These are phyloP conservation scores for Fusarium azukiicola DNA, from an alignment of 2,329 filamentous ascomycete species.

Conservation along the genomic window DNA sequence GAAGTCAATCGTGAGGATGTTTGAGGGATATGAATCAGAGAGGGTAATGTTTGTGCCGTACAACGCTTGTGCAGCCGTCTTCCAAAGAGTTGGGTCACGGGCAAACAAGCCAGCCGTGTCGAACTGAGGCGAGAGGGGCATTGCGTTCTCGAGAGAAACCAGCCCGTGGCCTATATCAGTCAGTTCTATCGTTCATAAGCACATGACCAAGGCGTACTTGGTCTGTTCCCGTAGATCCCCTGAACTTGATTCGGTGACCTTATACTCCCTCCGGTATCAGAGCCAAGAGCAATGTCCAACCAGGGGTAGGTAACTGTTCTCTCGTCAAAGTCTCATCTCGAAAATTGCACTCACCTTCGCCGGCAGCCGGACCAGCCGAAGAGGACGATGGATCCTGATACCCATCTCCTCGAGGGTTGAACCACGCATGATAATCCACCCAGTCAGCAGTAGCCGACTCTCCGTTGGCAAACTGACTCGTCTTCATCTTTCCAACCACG, in stretches of 20 bases:
- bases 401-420: not conserved
- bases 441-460: not conserved
- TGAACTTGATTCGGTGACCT: not conserved
- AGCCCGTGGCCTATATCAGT: not conserved
- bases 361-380: not conserved
- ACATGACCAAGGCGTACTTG: not conserved
- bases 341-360: not conserved
- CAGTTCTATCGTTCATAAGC: not conserved
- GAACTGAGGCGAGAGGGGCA: not conserved
- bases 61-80: not conserved
- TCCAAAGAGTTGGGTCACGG: not conserved
- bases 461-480: not conserved
- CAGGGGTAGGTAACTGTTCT: not conserved
- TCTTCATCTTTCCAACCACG: not conserved
- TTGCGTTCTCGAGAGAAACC: not conserved
- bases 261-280: constrained; percentile 4
- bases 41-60: not conserved
- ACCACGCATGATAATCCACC: not conserved
- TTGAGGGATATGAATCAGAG: not conserved
- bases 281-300: not conserved
- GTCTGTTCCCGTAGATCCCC: not conserved
- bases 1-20: not conserved
- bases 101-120: not conserved
- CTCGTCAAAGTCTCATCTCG: not conserved
- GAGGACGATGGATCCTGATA: constrained; percentile 16